Conservation (phyloP, 2,329 filamentous ascomycete species). For the Neofusicoccum cordaticola region DNA sequence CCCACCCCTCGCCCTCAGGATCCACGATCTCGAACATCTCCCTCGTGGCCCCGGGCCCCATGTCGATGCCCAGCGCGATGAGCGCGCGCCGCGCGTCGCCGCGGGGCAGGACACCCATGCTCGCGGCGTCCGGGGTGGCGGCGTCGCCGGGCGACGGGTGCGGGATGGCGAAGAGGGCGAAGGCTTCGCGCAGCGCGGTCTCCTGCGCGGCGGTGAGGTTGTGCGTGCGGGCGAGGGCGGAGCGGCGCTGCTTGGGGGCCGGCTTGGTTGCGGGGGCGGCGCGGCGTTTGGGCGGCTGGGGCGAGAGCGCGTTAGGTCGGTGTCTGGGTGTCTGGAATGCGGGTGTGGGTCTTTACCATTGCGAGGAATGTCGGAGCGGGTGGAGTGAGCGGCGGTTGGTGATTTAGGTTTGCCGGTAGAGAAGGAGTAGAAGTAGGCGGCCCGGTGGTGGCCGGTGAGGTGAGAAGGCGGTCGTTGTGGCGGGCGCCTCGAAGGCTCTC, state of each 20-base stretch:
- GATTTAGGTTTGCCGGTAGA: no score
- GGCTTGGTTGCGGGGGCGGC: not conserved
- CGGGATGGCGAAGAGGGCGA: conserved; percentile 66
- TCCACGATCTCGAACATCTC: conserved; percentile 81
- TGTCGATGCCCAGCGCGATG: conserved; percentile 62
- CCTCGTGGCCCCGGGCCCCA: conserved; percentile 65
- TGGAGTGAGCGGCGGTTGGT: no score
- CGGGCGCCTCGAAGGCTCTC: not conserved
- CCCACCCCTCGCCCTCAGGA: conserved; percentile 73
- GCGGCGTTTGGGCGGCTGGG: not conserved
- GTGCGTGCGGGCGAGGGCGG: conserved; percentile 90
- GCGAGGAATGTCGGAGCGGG: not conserved
- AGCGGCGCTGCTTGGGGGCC: conserved; percentile 53
- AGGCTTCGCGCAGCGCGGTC: conserved; percentile 86
- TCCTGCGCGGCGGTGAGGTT: conserved; percentile 82
- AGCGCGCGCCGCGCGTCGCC: conserved; percentile 49
- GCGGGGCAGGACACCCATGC: conserved; percentile 39
- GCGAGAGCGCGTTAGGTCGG: not conserved
- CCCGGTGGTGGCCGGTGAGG: no score
- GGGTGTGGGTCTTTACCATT: not conserved
- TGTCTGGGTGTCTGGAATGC: not conserved
- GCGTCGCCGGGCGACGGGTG: conserved; percentile 44
- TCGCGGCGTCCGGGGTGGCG: conserved; percentile 49
- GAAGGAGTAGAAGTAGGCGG: no score
- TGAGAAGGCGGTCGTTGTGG: not conserved